Conservation (phyloP, 2,329 filamentous ascomycete genomes). For the Ophiostoma triangulosporum region DNA sequence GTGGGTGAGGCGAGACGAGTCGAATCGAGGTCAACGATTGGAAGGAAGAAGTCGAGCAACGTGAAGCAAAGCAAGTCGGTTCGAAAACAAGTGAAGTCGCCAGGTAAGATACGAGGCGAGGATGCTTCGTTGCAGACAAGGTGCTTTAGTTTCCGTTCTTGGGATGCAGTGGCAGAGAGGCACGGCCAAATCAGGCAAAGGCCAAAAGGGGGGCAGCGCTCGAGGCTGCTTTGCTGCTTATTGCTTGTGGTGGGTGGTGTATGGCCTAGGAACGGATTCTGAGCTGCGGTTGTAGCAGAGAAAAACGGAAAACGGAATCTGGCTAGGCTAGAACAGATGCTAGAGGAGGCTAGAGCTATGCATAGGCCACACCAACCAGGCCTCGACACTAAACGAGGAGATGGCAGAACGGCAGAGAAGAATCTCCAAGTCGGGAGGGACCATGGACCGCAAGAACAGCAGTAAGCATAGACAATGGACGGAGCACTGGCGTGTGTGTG, state of each 20-base stretch:
- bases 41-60: background rate
- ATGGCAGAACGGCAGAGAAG: no score
- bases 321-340: background rate
- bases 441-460: no score
- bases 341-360: background rate
- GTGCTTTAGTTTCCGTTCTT: background rate
- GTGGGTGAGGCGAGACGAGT: background rate
- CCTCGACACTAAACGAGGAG: no score
- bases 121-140: background rate
- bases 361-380: background rate
- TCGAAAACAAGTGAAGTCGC: background rate
- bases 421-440: no score
- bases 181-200: background rate
- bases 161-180: background rate
- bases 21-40: background rate
- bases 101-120: background rate
- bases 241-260: background rate
- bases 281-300: background rate
- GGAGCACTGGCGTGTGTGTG: background rate
- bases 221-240: background rate
- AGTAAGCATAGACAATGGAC: background rate
- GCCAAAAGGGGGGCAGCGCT: background rate
- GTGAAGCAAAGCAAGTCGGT: background rate
- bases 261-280: background rate
- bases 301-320: background rate